phyloP scores from a whole-genome alignment of 116 monocot genomes.

The Papilionanthe hybrid region DNA sequence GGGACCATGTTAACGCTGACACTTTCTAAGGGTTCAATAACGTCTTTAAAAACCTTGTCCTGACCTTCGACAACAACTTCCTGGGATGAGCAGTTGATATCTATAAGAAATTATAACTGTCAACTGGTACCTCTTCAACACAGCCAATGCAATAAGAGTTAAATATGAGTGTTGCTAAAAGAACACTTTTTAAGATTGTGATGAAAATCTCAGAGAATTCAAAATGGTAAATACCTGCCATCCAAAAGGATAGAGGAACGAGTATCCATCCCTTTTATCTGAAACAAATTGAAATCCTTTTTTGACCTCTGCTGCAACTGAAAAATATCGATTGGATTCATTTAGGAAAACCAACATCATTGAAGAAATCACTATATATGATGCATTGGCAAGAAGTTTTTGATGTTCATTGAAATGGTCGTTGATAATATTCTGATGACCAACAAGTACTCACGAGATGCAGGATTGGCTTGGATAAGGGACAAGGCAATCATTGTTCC shows the following conservation, averaged over 20 bases:
- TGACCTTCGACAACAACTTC: slow-evolving; percentile 84
- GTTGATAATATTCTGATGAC: background rate
- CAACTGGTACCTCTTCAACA: slow-evolving; percentile 11
- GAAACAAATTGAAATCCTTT: slow-evolving; percentile 78
- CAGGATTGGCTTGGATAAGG: slow-evolving; percentile 30
- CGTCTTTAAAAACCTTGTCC: slow-evolving; percentile 98
- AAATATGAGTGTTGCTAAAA: background rate
- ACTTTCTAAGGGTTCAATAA: slow-evolving; percentile 94
- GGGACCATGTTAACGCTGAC: slow-evolving; percentile 74
- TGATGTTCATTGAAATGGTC: slow-evolving; percentile 5
- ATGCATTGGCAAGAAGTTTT: slow-evolving; percentile 11
- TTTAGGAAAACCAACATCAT: slow-evolving; percentile 32
- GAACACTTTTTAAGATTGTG: background rate
- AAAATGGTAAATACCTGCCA: slow-evolving; percentile 57
- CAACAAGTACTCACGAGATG: slow-evolving; percentile 56
- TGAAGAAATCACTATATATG: slow-evolving; percentile 7
- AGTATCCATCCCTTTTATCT: slow-evolving; percentile 83
- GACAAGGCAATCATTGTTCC: slow-evolving; percentile 38
- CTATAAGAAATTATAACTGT: slow-evolving; percentile 16
- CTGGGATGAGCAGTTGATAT: slow-evolving; percentile 35
- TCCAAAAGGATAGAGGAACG: slow-evolving; percentile 89
- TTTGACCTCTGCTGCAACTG: slow-evolving; percentile 85
- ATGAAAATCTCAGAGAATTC: background rate
- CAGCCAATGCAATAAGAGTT: background rate
- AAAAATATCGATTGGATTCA: slow-evolving; percentile 43